Base-by-base conservation (phyloP, 768 basidiomycete species). In the Psilocybe cyanescens region DNA sequence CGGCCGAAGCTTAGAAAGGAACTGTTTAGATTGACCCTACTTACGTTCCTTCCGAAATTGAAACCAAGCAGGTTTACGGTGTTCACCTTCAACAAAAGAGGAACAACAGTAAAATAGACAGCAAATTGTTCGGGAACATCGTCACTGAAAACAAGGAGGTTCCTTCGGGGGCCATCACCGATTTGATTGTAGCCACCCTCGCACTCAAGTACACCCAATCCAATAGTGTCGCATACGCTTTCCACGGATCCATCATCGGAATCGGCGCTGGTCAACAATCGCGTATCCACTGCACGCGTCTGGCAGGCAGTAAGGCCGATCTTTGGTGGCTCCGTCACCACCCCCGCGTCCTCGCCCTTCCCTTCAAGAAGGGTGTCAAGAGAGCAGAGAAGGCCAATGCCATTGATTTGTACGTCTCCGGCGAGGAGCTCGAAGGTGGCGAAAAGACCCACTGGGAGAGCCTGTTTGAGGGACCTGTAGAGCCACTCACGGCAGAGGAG, bases 311-410 rank as follows among this genome's bases (percentile, higher is more conserved):
- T 55, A 99, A 99, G 78, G 95, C 97, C n/a, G 97, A 99, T 78
- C 84, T 95, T 65, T 99, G 97, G 97, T 99, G 97, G 97, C 83
- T 99, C 58, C 90, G 97, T 11, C 95, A 99, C 79, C 95, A 99
- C 78, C 90, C 96, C 1, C 89, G 92, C 49, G 97, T 97, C 47
- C 89, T 98, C 63, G 81, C 84, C 3, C 86, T 99, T 24, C 93
- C 97, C 1, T 99, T 98, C 86, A 98, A 97, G 74, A 95, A 95
- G 72, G 96, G 96, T 46, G 90, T 94, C 67, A 99, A 99, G 83
- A 89, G 97, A 55, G 95, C 97, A 1, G 97, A 99, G 69, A 98
- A 97, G 76, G 94, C 97, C 33, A 99, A 99, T 76, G 97, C 95
- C 39, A 98, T 98, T 68, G 97, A 99, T 73, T 83, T 99, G 29